Evolutionary conservation across 2,329 filamentous ascomycete genomes (phyloP).

Genomic region (Aspergillus sp.): DNA sequence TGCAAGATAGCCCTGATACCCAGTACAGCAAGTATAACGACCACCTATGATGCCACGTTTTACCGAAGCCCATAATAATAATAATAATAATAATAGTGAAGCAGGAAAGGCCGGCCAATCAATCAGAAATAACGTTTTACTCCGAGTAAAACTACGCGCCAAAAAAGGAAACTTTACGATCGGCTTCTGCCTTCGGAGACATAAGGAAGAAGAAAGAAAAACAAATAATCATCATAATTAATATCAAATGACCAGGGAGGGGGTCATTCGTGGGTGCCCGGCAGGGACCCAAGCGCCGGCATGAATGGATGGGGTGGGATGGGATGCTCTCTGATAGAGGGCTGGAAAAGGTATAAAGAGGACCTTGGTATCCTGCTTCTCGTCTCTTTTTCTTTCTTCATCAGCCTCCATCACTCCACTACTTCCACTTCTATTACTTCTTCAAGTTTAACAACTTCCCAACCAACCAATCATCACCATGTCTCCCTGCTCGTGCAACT

Average conservation of each 20-base stretch:
- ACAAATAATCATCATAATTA: not conserved
- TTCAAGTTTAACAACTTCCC: constrained; percentile 2
- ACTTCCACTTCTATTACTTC: not conserved
- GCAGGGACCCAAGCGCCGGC: not conserved
- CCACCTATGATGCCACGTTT: too few relatives aligned
- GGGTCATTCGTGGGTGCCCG: too few relatives aligned
- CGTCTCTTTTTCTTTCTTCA: constrained; percentile 3
- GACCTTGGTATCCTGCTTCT: constrained; percentile 1
- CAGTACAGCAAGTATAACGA: too few relatives aligned
- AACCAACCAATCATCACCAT: constrained; percentile 22
- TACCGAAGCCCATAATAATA: not conserved
- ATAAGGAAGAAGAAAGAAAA: not conserved
- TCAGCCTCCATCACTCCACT: constrained; percentile 1
- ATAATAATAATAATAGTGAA: not conserved
- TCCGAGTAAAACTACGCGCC: too few relatives aligned
- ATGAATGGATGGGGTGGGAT: not conserved
- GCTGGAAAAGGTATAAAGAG: constrained; percentile 12
- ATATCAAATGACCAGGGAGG: too few relatives aligned
- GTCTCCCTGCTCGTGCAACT: constrained; percentile 36
- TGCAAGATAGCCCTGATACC: too few relatives aligned
- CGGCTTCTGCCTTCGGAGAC: not conserved
- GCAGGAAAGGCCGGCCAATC: too few relatives aligned
- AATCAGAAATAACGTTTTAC: too few relatives aligned
- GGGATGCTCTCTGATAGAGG: too few relatives aligned
- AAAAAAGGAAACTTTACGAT: not conserved